Percentiles rank a stretch among this genome's conserved stretches.
Evolutionary conservation across 176 grass and related monocot species (phyloP).

Genomic region (Coix lacrymajobi): DNA sequence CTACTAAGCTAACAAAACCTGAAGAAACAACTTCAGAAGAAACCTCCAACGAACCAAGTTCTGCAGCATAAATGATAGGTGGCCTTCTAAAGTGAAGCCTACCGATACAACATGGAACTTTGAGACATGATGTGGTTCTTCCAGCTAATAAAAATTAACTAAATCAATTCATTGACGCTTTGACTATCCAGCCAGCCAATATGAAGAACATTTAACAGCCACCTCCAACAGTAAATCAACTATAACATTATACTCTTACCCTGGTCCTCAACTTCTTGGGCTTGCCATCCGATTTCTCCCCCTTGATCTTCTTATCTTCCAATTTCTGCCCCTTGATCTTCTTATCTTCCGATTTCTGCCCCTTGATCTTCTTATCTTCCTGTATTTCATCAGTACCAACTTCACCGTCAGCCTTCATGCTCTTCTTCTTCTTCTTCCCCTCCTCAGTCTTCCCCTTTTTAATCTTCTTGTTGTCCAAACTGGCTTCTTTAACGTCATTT

Average conservation of each 20-base stretch:
- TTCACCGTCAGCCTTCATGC: constrained; percentile 25
- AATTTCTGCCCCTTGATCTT: too few species aligned
- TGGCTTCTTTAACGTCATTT: neutral
- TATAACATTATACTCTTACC: constrained; percentile 23
- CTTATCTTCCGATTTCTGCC: too few species aligned
- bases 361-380: constrained; percentile 41
- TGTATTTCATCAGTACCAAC: neutral
- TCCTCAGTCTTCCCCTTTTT: constrained; percentile 12
- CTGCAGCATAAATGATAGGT: neutral
- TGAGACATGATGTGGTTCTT: neutral
- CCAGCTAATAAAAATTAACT: neutral
- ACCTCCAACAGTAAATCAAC: neutral
- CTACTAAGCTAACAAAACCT: constrained; percentile 23
- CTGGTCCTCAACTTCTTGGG: constrained; percentile 33
- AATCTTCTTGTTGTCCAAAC: neutral
- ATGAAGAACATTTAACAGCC: neutral
- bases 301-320: too few species aligned
- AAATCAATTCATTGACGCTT: neutral
- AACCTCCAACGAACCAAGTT: neutral
- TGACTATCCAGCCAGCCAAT: neutral
- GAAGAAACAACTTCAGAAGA: constrained; percentile 17
- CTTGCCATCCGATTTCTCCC: constrained; percentile 26
- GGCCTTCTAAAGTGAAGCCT: neutral
- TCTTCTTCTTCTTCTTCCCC: constrained; percentile 36
- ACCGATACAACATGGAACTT: neutral